A percentile compares a stretch with the other conserved stretches of the same genome.
Evolutionary conservation across 1,139 yeast species (phyloP).

Genomic region (Scheffersomyces cryptocercus): DNA sequence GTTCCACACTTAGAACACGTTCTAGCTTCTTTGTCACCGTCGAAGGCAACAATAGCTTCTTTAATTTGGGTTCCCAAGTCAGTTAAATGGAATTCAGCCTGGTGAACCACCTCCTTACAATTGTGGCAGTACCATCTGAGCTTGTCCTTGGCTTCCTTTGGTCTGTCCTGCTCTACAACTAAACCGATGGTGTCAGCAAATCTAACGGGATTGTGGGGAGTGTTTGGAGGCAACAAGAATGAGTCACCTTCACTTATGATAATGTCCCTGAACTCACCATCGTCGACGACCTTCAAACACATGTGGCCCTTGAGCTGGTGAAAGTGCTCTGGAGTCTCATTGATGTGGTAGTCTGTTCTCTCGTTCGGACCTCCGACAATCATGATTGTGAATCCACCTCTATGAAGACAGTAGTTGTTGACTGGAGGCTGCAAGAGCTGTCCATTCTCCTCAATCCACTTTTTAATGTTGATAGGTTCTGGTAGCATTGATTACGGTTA

Average conservation of each 20-base stretch:
- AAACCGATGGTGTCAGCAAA: conserved; percentile 84
- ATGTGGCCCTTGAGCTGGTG: conserved; percentile 84
- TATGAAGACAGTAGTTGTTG: conserved; percentile 83
- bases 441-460: conserved; percentile 79
- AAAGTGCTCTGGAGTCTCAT: conserved; percentile 94
- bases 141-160: conserved; percentile 63
- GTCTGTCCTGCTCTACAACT: conserved; percentile 94
- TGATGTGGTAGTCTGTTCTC: conserved; percentile 89
- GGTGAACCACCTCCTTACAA: conserved; percentile 67
- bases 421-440: conserved; percentile 87
- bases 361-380: conserved; percentile 94
- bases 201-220: conserved; percentile 90
- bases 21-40: conserved; percentile 58
- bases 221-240: conserved; percentile 77
- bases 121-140: conserved; percentile 84
- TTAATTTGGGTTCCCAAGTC: conserved; percentile 93
- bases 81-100: conserved; percentile 68
- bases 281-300: conserved; percentile 84
- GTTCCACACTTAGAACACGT: conserved; percentile 80
- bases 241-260: conserved; percentile 84
- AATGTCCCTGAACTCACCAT: conserved; percentile 73
- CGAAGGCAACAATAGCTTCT: conserved; percentile 75
- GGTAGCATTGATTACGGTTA: conserved; percentile 47
- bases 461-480: conserved; percentile 70
- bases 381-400: conserved; percentile 94